phyloP scores from a whole-genome alignment of 108 stramenopile genomes.

The Fragilariopsis cylindrus region DNA sequence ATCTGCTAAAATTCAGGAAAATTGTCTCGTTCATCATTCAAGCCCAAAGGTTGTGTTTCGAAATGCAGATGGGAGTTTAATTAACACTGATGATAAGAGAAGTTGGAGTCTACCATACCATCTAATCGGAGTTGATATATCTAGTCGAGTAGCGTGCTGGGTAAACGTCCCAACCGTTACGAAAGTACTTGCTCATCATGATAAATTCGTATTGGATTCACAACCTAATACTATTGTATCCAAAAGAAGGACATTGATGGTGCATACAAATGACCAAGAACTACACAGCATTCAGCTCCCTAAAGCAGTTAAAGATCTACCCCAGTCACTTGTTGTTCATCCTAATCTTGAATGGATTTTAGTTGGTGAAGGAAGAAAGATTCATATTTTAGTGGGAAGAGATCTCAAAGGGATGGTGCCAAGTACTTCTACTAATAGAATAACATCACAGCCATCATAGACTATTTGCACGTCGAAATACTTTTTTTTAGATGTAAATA shows the following conservation, averaged over 20 bases:
- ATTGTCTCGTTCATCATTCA: slow-evolving; percentile 1
- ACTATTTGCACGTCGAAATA: background rate
- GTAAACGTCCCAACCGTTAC: slow-evolving; percentile 22
- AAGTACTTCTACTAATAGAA: too few relatives aligned
- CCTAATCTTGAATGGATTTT: slow-evolving; percentile 10
- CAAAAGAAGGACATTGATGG: slow-evolving; percentile 8
- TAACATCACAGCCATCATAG: too few relatives aligned
- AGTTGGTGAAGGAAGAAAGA: slow-evolving; percentile 11
- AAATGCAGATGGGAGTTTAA: slow-evolving; percentile 17
- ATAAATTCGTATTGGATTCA: slow-evolving; percentile 37
- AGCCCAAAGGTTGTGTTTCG: slow-evolving; percentile 16
- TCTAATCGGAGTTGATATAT: slow-evolving; percentile 13
- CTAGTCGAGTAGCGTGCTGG: slow-evolving; percentile 6
- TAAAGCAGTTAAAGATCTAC: background rate
- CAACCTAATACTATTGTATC: slow-evolving; percentile 15
- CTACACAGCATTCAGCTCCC: slow-evolving; percentile 2
- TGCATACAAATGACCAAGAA: background rate
- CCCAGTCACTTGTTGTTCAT: slow-evolving; percentile 13
- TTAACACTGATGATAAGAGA: background rate
- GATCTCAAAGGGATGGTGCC: background rate
- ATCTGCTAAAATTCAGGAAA: slow-evolving; percentile 1
- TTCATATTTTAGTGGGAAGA: slow-evolving; percentile 3
- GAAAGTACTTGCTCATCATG: slow-evolving; percentile 22
- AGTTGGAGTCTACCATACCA: slow-evolving; percentile 32
- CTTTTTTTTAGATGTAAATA: background rate